Evolutionary conservation across 345 rosid genomes (phyloP).

Genomic region (Arabidopsis suecica): DNA sequence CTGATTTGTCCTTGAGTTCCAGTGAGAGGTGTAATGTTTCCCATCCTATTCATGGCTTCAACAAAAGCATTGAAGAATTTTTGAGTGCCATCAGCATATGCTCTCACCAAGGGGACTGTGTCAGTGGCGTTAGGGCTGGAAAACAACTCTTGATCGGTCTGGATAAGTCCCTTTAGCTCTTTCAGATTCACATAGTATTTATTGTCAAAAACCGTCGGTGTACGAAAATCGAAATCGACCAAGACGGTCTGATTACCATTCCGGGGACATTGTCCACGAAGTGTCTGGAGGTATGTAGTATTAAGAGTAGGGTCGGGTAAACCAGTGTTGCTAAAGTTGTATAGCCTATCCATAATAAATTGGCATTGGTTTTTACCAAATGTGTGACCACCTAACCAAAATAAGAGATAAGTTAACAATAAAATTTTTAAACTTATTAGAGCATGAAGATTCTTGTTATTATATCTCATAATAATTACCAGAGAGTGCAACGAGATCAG

Average conservation of each 20-base stretch:
- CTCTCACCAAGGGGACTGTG: slow-evolving; percentile 52
- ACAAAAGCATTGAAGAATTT: slow-evolving; percentile 57
- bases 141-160: slow-evolving; percentile 61
- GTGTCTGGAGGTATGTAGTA: slow-evolving; percentile 46
- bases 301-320: slow-evolving; percentile 58
- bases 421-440: not conserved
- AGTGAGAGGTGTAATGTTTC: slow-evolving; percentile 59
- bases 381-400: slow-evolving; percentile 59
- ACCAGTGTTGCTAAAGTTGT: slow-evolving; percentile 53
- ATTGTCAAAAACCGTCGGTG: slow-evolving; percentile 61
- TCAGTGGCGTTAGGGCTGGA: slow-evolving; percentile 53
- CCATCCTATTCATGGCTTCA: slow-evolving; percentile 71
- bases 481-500: slow-evolving; percentile 42
- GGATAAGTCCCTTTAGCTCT: slow-evolving; percentile 55
- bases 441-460: not conserved
- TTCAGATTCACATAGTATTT: slow-evolving; percentile 62
- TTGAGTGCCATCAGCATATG: slow-evolving; percentile 44
- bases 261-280: slow-evolving; percentile 57
- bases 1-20: slow-evolving; percentile 64
- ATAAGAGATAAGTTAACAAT: not conserved
- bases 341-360: slow-evolving; percentile 57
- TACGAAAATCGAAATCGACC: slow-evolving; percentile 57
- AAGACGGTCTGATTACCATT: slow-evolving; percentile 51
- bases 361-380: slow-evolving; percentile 66
- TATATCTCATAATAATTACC: slow-evolving; percentile 18